Base-by-base conservation (phyloP, 208 protist genomes). In the Trypanosoma platydactyli region DNA sequence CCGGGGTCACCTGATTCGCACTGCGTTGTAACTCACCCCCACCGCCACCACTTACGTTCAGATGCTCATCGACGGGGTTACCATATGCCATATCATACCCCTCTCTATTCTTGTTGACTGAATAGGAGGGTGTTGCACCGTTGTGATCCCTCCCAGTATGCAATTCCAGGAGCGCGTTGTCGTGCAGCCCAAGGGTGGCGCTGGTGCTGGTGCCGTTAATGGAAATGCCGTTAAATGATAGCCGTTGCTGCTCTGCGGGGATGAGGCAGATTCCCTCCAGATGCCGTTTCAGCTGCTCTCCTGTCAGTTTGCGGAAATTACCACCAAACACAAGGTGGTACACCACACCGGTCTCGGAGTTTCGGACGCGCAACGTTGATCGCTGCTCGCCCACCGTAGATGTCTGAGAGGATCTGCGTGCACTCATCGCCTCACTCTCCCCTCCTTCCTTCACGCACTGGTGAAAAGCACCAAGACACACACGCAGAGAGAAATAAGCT, bases 301-400 rank as follows among this genome's bases (percentile, higher is more conserved):
- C 77, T 7, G 76, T 85, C 24, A 91, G 76, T 5, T 72, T 66
- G 27, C 35, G 52, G 6, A 86, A 50, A 25, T 75, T 75, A 15
- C 85, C 85, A 25, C 86, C 81, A 60, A 91, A 86, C 29, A 86
- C 74, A 30, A 91, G 79, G 55, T 88, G 73, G 52, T 86, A 88
- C 3, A 88, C 53, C 22, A 86, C 71, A 22, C 81, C 79, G 3
- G 58, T 68, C 3, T 45, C 59, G 16, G 70, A 25, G 72, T 88
- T 79, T 22, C 80, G 81, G 5, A 91, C 77, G 7, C 68, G 72
- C 12, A 91, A 57, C 1, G 77, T 80, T 13, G 40, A 57, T 33
- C 30, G 52, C 6, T 40, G 52, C 20, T 30, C 25, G 5, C 24
- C 25, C 1, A 27, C 22, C 12, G 53, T 12, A 42, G 53, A 58